A percentile compares a stretch with the other conserved stretches of the same genome.
phyloP scores from a whole-genome alignment of 192 early-diverging fungal species.

The Gamsiella multidivaricata region DNA sequence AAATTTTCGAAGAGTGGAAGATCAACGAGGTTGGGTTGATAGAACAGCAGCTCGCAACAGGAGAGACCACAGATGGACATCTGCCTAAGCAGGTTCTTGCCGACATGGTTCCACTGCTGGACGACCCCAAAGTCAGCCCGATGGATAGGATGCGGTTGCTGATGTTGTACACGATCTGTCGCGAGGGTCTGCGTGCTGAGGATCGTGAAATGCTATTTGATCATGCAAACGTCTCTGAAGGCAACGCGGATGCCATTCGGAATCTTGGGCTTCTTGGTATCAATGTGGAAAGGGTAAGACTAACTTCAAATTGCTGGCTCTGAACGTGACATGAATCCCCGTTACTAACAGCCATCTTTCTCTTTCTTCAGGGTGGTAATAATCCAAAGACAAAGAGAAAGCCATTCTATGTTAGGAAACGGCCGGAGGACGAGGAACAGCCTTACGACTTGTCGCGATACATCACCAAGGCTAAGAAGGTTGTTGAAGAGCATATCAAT shows the following conservation, averaged over 20 bases:
- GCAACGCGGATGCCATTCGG: conserved; percentile 82
- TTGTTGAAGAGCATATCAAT: conserved; percentile 68
- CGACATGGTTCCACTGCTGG: conserved; percentile 81
- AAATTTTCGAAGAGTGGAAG: conserved; percentile 74
- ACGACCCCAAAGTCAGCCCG: conserved; percentile 72
- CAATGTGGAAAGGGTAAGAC: conserved; percentile 61
- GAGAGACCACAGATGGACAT: conserved; percentile 79
- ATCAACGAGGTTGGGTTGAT: conserved; percentile 76
- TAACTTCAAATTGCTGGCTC: no score
- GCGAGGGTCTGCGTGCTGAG: conserved; percentile 79
- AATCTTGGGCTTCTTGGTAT: conserved; percentile 79
- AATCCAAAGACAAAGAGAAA: conserved; percentile 65
- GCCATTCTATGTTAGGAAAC: conserved; percentile 66
- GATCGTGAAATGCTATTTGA: conserved; percentile 75
- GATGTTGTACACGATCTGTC: conserved; percentile 84
- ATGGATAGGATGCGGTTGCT: conserved; percentile 82
- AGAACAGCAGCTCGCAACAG: conserved; percentile 84
- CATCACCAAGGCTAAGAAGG: conserved; percentile 76
- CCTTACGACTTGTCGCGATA: conserved; percentile 84
- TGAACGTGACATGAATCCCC: no score
- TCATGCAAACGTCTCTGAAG: conserved; percentile 75
- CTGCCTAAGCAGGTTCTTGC: conserved; percentile 73
- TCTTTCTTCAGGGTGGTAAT: conserved; percentile 27
- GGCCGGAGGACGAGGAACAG: conserved; percentile 67
- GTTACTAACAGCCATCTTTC: no score